These are phyloP conservation scores for Ceratocystis lukuohia DNA, from an alignment of 2,329 filamentous ascomycete species.

Conservation along the genomic window DNA sequence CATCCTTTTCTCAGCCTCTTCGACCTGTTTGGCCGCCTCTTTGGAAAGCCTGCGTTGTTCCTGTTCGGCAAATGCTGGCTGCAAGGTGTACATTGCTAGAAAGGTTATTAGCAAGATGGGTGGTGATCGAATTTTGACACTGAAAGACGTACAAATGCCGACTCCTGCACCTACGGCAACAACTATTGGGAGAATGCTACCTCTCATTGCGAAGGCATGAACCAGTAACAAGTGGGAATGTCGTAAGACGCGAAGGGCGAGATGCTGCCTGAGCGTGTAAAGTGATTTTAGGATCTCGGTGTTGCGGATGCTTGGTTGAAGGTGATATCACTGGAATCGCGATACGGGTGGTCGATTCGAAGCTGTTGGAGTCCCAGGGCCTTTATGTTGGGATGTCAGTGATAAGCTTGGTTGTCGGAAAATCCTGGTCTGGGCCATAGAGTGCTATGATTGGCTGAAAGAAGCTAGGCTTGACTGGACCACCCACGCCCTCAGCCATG, in stretches of 20 bases:
- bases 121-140: background rate
- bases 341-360: background rate
- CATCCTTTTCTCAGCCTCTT: constrained; percentile 14
- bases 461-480: background rate
- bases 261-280: background rate
- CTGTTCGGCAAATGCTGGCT: constrained; percentile 16
- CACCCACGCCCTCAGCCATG: background rate
- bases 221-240: background rate
- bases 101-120: background rate
- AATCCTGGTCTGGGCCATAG: background rate
- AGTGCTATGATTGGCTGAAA: background rate
- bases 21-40: constrained; percentile 13
- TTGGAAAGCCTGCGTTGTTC: constrained; percentile 13
- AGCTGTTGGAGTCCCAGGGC: background rate
- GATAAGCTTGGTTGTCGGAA: background rate
- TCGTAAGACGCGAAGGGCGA: background rate
- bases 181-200: constrained; percentile 16
- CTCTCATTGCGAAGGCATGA: constrained; percentile 13
- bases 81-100: constrained; percentile 17
- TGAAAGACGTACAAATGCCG: constrained; percentile 15
- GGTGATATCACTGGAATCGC: no score
- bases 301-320: no score
- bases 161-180: constrained; percentile 17
- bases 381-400: background rate
- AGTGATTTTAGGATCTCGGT: no score